Percentiles rank a stretch among this genome's conserved stretches.
phyloP scores from a whole-genome alignment of 768 basidiomycete species.

The Cystobasidium tubakii region DNA sequence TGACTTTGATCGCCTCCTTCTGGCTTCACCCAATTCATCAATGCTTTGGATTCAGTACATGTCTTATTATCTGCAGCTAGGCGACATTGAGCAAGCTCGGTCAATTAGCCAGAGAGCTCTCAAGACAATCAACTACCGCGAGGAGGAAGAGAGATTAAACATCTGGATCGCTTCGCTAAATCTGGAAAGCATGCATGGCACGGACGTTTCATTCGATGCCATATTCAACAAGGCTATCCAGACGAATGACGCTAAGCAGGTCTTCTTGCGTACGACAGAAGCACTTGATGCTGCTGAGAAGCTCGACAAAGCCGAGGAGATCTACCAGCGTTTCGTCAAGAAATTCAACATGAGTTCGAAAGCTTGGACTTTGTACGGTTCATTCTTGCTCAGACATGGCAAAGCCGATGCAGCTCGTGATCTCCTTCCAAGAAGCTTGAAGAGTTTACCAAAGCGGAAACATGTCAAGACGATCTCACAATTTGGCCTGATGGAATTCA shows the following conservation, averaged over 20 bases:
- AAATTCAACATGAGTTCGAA: conserved; percentile 92
- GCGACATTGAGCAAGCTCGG: conserved; percentile 89
- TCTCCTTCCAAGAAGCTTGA: conserved; percentile 76
- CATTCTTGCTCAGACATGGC: conserved; percentile 69
- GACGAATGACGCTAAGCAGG: conserved; percentile 84
- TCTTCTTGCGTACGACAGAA: conserved; percentile 74
- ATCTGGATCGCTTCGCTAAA: conserved; percentile 96
- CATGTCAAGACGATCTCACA: conserved; percentile 92
- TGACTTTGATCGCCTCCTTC: conserved; percentile 86
- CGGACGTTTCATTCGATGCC: conserved; percentile 68
- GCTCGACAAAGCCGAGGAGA: conserved; percentile 80
- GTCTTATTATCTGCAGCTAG: conserved; percentile 96
- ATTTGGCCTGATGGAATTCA: conserved; percentile 93
- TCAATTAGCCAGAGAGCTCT: conserved; percentile 78
- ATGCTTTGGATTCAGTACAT: conserved; percentile 99
- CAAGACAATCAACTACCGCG: conserved; percentile 81
- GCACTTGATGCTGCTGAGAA: conserved; percentile 82
- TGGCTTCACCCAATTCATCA: conserved; percentile 93
- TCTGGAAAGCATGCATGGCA: conserved; percentile 86
- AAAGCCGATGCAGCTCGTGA: conserved; percentile 73
- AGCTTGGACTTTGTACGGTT: conserved; percentile 83
- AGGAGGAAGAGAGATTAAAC: conserved; percentile 92
- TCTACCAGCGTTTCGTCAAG: conserved; percentile 78
- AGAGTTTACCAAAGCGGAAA: conserved; percentile 86
- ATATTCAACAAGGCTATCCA: conserved; percentile 83